Base-by-base conservation (phyloP, 2,329 filamentous ascomycete genomes). In the Diaporthe longicolla region DNA sequence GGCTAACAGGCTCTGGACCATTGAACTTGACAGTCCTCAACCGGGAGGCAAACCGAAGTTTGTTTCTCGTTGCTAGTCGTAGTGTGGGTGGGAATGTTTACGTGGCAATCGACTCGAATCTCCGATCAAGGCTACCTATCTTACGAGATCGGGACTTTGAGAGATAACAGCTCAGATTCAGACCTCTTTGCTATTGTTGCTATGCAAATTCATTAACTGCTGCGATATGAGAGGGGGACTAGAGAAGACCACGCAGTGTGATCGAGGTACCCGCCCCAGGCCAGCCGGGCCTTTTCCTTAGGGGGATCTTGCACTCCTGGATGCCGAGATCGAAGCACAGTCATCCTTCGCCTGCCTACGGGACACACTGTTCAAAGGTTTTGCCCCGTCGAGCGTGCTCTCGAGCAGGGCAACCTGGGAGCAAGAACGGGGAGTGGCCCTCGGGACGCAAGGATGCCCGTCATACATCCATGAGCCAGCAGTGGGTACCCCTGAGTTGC, bases 91-190 rank as follows among this genome's bases (percentile, higher is more conserved):
- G 63, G 32, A 54, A 68, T 54, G 32, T 68, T 68, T 68, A 68
- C 63, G 63, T 68, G 63, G 63, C 63, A 66, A 37, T 37, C 45
- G 61, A 66, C 26, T 66, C 45, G 63, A 66, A 37, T 66, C 63
- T 40, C 63, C 45, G 45, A 66, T 66, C 32, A 37, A 17, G 29
- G 43, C 61, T 10, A 32, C 40, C 61, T 19, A 32, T 40, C n/a
- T 37, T 48, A 48, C 17, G 40, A 13, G 40, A 24, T 9, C 24
- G 40, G 10, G 15, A 10, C 58, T 50, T 26, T 24, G 40, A 48
- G 59, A 65, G 43, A 29, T n/a, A 15, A 29, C 15, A 63, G 40
- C 24, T 48, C 6, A 19, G 29, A 32, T 32, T 32, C 29, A 32
- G 29, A 32, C 29, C 5, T 6, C 29, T 32, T 4, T 21, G n/a